Evolutionary conservation across 768 basidiomycete genomes (phyloP), one percentile per base, ranked within the genome.

Genomic region (Xerocomus spinulosus): DNA sequence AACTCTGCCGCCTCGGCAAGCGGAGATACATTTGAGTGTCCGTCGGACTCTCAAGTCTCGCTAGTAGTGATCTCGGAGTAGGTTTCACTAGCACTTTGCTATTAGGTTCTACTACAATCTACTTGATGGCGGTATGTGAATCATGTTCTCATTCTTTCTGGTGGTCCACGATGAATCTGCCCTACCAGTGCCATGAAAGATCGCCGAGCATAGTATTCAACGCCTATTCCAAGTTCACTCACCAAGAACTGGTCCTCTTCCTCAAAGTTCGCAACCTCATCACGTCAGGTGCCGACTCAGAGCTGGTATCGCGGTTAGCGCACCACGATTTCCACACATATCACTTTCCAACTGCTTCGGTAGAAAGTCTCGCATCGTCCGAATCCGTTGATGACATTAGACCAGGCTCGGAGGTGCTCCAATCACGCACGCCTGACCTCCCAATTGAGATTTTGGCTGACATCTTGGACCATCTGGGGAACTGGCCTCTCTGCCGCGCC

Each of bases 401-500:
- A 42, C 52, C 68, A 51, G 60, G 54, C 39, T 37, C 64, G 42
- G 62, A 53, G 20, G 41, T 63, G 36, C 62, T 64, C 17, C 71
- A 63, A 43, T 66, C 67, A n/a, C 63, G 58, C 51, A 63, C 68
- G 0, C 79, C 79, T 26, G 82, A 85, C 62, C 75, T 92, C 28
- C 88, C 88, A 0, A 72, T 83, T 45, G 89, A 92, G 63, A 76
- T 92, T 33, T 65, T 91, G 23, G 82, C 84, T 9, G 78, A 85
- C 42, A 88, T 91, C 50, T 66, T 91, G 66, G 85, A 91, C 49
- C 79, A 85, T 54, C 64, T 89, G 9, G 87, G 84, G 13, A 84
- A 90, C 62, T 94, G 90, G 88, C 86, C 92, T 56, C 80, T 94
- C 9, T 73, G 83, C 12, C 83, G 80, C 50, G 83, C 91, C 13